Conservation (phyloP, 805 yeast genomes). For the Lipomyces chichibuensis region DNA sequence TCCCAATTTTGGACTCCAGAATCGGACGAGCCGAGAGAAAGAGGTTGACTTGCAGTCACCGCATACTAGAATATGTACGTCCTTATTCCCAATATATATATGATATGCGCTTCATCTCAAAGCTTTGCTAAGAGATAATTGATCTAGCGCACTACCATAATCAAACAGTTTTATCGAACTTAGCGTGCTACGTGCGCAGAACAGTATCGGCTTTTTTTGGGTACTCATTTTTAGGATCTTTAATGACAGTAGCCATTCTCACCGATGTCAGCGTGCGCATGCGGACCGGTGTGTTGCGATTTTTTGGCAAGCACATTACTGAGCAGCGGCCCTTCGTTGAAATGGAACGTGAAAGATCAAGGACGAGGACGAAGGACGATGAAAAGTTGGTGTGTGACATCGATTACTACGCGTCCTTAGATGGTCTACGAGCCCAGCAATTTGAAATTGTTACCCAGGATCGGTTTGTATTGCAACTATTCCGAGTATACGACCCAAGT, state of each 20-base stretch:
- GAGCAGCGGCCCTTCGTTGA: conserved; percentile 26
- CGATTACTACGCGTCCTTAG: conserved; percentile 65
- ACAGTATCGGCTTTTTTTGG: conserved; percentile 22
- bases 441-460: conserved; percentile 72
- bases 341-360: conserved; percentile 24
- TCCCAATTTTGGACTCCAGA: not conserved
- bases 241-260: conserved; percentile 22
- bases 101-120: not conserved
- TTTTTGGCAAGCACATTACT: not conserved
- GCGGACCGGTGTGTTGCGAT: not conserved
- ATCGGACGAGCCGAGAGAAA: not conserved
- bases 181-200: conserved; percentile 22
- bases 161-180: conserved; percentile 4
- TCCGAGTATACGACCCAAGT: conserved; percentile 60
- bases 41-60: not conserved
- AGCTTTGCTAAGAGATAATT: not conserved
- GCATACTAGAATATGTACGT: conserved; percentile 11
- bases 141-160: conserved; percentile 15
- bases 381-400: conserved; percentile 55
- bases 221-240: conserved; percentile 24
- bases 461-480: conserved; percentile 71
- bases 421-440: conserved; percentile 62
- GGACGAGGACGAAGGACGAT: conserved; percentile 42
- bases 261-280: conserved; percentile 2
- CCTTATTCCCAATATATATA: not conserved